These are phyloP conservation scores for Ensete ventricosum DNA, from an alignment of 176 grass and related monocot genomes.

Conservation along the genomic window DNA sequence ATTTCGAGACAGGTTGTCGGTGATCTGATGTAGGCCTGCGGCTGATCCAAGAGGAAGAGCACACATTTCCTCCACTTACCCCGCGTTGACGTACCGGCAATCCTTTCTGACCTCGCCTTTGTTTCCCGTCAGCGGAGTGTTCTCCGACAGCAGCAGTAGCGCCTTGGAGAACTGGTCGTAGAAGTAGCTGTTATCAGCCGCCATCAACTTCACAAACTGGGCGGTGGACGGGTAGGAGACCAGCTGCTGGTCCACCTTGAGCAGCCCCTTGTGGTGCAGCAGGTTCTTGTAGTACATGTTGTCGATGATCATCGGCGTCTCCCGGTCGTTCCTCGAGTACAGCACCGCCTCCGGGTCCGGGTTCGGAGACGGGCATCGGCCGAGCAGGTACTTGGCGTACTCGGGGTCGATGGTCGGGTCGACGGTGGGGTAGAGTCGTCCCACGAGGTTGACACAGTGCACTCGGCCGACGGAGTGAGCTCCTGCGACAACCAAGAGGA, in stretches of 20 bases:
- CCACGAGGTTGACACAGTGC: constrained; percentile 42
- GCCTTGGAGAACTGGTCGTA: constrained; percentile 28
- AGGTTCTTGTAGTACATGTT: constrained; percentile 60
- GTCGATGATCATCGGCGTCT: constrained; percentile 48
- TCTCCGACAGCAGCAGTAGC: constrained; percentile 38
- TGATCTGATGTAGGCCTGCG: no score
- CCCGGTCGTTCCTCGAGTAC: constrained; percentile 53
- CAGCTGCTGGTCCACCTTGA: constrained; percentile 48
- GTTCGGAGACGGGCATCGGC: constrained; percentile 27
- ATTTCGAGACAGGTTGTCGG: no score
- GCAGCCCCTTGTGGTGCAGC: constrained; percentile 19
- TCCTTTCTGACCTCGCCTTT: constrained; percentile 45
- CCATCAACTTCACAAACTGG: constrained; percentile 29
- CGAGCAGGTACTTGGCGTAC: constrained; percentile 31
- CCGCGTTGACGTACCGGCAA: constrained; percentile 44
- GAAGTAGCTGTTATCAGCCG: constrained; percentile 43
- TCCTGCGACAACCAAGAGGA: neutral
- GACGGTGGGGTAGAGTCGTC: constrained; percentile 25
- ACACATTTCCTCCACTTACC: no score
- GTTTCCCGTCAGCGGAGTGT: constrained; percentile 29
- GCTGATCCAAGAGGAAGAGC: no score
- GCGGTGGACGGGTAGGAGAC: constrained; percentile 29
- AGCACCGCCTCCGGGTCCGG: constrained; percentile 32
- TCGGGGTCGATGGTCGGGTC: constrained; percentile 25
- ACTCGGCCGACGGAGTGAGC: constrained; percentile 52